Evolutionary conservation across 768 basidiomycete genomes (phyloP).

Genomic region (Grammothele lineata): DNA sequence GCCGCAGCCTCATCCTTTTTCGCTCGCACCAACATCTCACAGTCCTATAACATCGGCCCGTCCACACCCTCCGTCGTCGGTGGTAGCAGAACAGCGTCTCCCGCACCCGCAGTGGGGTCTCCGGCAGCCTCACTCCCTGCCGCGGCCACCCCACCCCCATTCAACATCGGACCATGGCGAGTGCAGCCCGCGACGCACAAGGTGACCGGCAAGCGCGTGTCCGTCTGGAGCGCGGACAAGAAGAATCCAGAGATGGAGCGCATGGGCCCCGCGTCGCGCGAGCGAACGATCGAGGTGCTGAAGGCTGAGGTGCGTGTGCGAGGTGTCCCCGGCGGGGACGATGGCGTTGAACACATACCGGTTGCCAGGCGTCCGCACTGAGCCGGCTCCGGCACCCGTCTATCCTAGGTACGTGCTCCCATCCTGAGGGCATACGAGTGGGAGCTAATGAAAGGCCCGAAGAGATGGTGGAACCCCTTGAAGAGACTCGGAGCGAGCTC

Average conservation of each 20-base stretch:
- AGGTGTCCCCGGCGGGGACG: background rate
- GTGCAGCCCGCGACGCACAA: constrained; percentile 86
- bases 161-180: constrained; percentile 83
- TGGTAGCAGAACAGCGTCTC: constrained; percentile 35
- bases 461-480: constrained; percentile 98
- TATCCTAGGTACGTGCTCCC: constrained; percentile 61
- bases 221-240: constrained; percentile 93
- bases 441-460: constrained; percentile 13
- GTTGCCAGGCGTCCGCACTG: constrained; percentile 72
- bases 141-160: constrained; percentile 42
- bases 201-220: constrained; percentile 84
- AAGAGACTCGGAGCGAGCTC: constrained; percentile 86
- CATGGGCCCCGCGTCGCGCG: constrained; percentile 57
- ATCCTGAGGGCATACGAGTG: constrained; percentile 4
- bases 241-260: constrained; percentile 68
- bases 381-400: constrained; percentile 89
- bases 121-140: constrained; percentile 35
- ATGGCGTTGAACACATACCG: background rate
- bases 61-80: constrained; percentile 18
- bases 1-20: constrained; percentile 85
- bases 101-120: constrained; percentile 24
- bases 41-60: constrained; percentile 66
- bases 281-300: constrained; percentile 76
- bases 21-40: constrained; percentile 72
- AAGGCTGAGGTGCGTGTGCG: constrained; percentile 77